These are phyloP conservation scores for Quercus berberidifolia DNA, from an alignment of 306 rosid species.

Conservation along the genomic window DNA sequence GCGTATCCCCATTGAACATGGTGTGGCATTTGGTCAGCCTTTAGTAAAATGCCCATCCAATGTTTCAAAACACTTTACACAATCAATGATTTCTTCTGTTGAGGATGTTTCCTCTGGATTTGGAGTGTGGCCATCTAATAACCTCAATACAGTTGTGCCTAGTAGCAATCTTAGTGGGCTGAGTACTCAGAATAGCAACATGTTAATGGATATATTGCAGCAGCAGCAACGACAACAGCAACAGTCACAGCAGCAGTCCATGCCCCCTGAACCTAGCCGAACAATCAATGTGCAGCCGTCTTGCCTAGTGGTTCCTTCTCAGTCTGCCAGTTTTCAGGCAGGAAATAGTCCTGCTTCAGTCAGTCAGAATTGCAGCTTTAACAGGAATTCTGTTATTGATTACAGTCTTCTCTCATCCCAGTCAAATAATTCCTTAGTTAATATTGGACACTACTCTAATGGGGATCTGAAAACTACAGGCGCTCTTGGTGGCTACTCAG, in stretches of 20 bases:
- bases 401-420: constrained; percentile 46
- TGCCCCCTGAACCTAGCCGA: constrained; percentile 40
- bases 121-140: constrained; percentile 51
- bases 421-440: constrained; percentile 32
- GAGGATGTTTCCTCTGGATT: constrained; percentile 42
- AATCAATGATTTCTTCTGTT: constrained; percentile 29
- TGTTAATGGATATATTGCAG: constrained; percentile 38
- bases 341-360: constrained; percentile 41
- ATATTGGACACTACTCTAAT: constrained; percentile 30
- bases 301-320: constrained; percentile 53
- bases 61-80: constrained; percentile 38
- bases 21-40: constrained; percentile 49
- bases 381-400: constrained; percentile 40
- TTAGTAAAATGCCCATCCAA: constrained; percentile 38
- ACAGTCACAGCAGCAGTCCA: constrained; percentile 31
- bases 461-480: constrained; percentile 31
- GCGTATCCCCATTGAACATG: constrained; percentile 36
- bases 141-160: constrained; percentile 31
- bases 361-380: constrained; percentile 40
- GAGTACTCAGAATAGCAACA: constrained; percentile 33
- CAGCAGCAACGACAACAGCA: constrained; percentile 21
- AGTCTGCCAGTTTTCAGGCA: constrained; percentile 37
- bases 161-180: constrained; percentile 32
- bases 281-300: constrained; percentile 57
- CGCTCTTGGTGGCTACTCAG: constrained; percentile 31